Conservation (phyloP, 495 filamentous ascomycete species). For the Trichoderma virens region DNA sequence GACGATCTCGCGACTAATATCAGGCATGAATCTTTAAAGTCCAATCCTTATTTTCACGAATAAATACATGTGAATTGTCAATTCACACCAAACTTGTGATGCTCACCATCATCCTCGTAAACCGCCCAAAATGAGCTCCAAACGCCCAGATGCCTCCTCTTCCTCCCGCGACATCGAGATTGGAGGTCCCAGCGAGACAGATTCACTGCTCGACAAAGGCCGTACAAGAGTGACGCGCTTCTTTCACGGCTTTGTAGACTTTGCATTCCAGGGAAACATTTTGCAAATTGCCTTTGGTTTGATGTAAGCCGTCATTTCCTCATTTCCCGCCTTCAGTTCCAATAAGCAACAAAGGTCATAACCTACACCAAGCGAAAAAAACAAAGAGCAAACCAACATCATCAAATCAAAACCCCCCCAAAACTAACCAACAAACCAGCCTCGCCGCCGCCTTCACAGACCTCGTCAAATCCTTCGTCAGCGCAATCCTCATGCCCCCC, state of each 20-base stretch:
- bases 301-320: slow-evolving; percentile 42
- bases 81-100: too few relatives aligned
- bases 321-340: neutral
- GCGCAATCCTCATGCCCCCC: slow-evolving; percentile 61
- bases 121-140: neutral
- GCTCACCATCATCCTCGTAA: neutral
- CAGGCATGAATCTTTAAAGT: neutral
- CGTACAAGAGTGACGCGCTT: slow-evolving; percentile 32
- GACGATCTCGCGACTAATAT: neutral
- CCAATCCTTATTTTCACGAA: too few relatives aligned
- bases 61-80: too few relatives aligned
- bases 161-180: slow-evolving; percentile 23
- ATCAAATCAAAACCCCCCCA: neutral
- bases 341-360: neutral
- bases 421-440: slow-evolving; percentile 27
- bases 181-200: slow-evolving; percentile 25
- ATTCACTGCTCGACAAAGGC: slow-evolving; percentile 28
- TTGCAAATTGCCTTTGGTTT: slow-evolving; percentile 69
- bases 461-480: slow-evolving; percentile 64
- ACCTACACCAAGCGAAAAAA: neutral
- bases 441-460: slow-evolving; percentile 66
- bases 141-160: neutral
- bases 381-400: neutral
- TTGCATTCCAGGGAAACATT: slow-evolving; percentile 66
- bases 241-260: slow-evolving; percentile 59